Conservation (phyloP, 2,329 filamentous ascomycete species). For the Botryotinia calthae region DNA sequence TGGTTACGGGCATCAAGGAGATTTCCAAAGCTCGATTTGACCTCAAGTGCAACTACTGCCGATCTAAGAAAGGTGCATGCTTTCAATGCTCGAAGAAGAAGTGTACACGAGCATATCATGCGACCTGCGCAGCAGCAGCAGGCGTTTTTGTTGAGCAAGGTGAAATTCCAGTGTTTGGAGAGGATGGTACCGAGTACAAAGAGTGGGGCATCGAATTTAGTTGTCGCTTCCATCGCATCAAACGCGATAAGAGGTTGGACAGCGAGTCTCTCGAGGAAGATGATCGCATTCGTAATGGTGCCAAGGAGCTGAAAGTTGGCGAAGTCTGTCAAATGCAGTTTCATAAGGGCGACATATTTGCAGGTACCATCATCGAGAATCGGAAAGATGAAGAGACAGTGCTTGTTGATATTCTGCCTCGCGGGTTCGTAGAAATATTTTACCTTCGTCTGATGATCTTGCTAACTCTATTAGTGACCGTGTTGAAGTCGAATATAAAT, state of each 20-base stretch:
- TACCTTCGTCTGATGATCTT: conserved; percentile 22
- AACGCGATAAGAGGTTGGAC: conserved; percentile 74
- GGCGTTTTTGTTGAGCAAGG: conserved; percentile 90
- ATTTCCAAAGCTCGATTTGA: conserved; percentile 86
- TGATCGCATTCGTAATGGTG: conserved; percentile 64
- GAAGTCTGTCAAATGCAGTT: conserved; percentile 87
- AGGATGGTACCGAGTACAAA: conserved; percentile 89
- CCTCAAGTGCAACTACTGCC: conserved; percentile 92
- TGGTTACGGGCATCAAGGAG: conserved; percentile 72
- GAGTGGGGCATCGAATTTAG: conserved; percentile 90
- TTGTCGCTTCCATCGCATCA: conserved; percentile 89
- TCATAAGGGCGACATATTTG: conserved; percentile 82
- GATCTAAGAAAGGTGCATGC: conserved; percentile 90
- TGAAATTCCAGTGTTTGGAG: conserved; percentile 79
- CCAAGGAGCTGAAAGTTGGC: conserved; percentile 64
- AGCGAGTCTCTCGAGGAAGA: conserved; percentile 68
- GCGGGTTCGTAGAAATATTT: conserved; percentile 60
- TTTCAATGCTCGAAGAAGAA: conserved; percentile 97
- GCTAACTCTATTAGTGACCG: conserved; percentile 59
- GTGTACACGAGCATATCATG: conserved; percentile 89
- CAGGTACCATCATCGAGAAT: conserved; percentile 84
- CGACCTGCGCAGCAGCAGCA: conserved; percentile 87
- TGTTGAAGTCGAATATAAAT: conserved; percentile 81
- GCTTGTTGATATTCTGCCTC: conserved; percentile 78
- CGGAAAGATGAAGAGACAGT: conserved; percentile 70